Conservation (phyloP, 1,284 basidiomycete genomes). For the Gomphus bonarii region DNA sequence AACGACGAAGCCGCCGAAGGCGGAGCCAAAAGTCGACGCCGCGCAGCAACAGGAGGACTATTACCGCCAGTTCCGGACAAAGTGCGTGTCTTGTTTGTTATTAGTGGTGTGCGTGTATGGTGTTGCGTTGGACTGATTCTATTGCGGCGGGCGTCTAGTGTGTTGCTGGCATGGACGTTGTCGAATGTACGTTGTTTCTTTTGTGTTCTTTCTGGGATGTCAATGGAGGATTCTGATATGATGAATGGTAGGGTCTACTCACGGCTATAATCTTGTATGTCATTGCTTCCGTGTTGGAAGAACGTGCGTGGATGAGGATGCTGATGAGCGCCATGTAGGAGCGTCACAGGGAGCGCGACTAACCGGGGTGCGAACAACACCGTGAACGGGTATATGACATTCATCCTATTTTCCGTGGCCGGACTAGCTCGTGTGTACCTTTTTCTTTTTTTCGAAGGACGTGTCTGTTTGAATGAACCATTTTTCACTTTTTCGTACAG, state of each 20-base stretch:
- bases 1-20: constrained; percentile 64
- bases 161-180: constrained; percentile 76
- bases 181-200: constrained; percentile 51
- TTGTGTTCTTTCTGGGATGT: not conserved
- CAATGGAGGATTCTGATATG: not conserved
- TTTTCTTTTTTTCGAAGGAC: not conserved
- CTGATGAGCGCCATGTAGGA: constrained; percentile 20
- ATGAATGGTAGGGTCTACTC: constrained; percentile 44
- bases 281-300: constrained; percentile 2
- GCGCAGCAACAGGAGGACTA: constrained; percentile 80
- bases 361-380: constrained; percentile 33
- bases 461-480: not conserved
- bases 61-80: constrained; percentile 82
- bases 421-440: constrained; percentile 66
- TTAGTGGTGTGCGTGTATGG: constrained; percentile 3
- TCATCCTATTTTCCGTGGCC: constrained; percentile 76
- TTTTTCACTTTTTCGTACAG: constrained; percentile 31
- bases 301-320: not conserved
- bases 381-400: constrained; percentile 73
- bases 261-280: constrained; percentile 63
- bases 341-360: constrained; percentile 41
- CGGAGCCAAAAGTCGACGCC: constrained; percentile 49
- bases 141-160: too few species aligned
- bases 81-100: constrained; percentile 29
- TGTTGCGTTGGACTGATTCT: too few species aligned